Base-by-base conservation (phyloP, 2,329 filamentous ascomycete species). In the Ophiostoma perfectum region DNA sequence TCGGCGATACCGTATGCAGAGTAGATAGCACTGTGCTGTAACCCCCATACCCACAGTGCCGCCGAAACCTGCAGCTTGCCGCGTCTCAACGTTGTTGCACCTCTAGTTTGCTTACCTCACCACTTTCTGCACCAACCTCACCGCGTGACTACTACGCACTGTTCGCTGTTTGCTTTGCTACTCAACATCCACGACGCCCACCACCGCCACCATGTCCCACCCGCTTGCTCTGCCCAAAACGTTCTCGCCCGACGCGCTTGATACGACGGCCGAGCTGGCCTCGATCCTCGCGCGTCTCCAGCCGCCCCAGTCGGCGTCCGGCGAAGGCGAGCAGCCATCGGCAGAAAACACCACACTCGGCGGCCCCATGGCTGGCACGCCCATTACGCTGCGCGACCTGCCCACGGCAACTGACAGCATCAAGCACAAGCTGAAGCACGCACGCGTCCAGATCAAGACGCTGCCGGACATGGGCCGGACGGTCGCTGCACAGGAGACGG, bases 341-440 rank as follows among this genome's bases (percentile, higher is more conserved):
- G 74, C 74, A 65, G 77, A 70, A 71, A 74, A 72, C 74, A 73
- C 75, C 74, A 63, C 65, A 1, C 65, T 58, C n/a, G 49, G 65
- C 39, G 65, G 65, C 6, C 47, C 75, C 6, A 18, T 38, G 16
- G 55, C 66, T 6, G 66, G 67, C n/a, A 18, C 62, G 49, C 65
- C 75, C 74, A 78, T 82, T 58, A 80, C 78, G 16, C 81, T 84
- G 71, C 96, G 96, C 77, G 90, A 96, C 73, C 85, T 98, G 16
- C 87, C 90, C 2, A 85, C 88, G 2, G 92, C 91, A 47, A 90
- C 91, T 1, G 90, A 92, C 75, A 84, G 86, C 47, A 82, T 97
- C 74, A 93, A 92, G 78, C 88, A 93, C 78, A 91, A 92, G 78
- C 85, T 98, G 69, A 90, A 93, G 77, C 89, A 89, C 73, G 93